phyloP scores from a whole-genome alignment of 2,329 filamentous ascomycete species.

The Thielaviopsis euricoi region DNA sequence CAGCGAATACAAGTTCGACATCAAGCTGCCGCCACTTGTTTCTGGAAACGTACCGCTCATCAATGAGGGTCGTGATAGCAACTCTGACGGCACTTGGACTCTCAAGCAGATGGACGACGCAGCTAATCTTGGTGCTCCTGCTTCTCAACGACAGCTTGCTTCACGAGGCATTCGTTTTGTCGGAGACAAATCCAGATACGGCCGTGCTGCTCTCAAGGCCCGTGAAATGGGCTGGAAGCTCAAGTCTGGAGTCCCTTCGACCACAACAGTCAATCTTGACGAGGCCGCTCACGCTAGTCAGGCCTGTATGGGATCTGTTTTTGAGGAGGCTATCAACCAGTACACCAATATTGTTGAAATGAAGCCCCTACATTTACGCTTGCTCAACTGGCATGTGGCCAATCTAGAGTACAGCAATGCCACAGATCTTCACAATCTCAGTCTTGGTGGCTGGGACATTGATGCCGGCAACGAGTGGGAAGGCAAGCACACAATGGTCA shows the following conservation, averaged over 20 bases:
- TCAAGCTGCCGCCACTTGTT: constrained; percentile 50
- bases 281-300: constrained; percentile 42
- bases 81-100: constrained; percentile 38
- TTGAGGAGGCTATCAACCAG: constrained; percentile 80
- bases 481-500: constrained; percentile 80
- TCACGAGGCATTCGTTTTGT: constrained; percentile 6
- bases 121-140: constrained; percentile 22
- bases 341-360: constrained; percentile 73
- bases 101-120: constrained; percentile 50
- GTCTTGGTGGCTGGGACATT: constrained; percentile 86
- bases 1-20: constrained; percentile 75
- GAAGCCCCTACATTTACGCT: constrained; percentile 68
- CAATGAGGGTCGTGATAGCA: constrained; percentile 64
- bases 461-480: constrained; percentile 97
- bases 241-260: constrained; percentile 42
- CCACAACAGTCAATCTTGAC: constrained; percentile 56
- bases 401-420: constrained; percentile 98
- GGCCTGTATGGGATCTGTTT: constrained; percentile 74
- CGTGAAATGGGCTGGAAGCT: constrained; percentile 70
- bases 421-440: constrained; percentile 70
- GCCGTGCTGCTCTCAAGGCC: constrained; percentile 53
- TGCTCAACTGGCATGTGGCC: constrained; percentile 96
- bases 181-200: constrained; percentile 9
- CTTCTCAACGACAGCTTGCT: not conserved
- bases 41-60: constrained; percentile 73